Base-by-base conservation (phyloP, 257 asterid species). In the Striga asiatica region DNA sequence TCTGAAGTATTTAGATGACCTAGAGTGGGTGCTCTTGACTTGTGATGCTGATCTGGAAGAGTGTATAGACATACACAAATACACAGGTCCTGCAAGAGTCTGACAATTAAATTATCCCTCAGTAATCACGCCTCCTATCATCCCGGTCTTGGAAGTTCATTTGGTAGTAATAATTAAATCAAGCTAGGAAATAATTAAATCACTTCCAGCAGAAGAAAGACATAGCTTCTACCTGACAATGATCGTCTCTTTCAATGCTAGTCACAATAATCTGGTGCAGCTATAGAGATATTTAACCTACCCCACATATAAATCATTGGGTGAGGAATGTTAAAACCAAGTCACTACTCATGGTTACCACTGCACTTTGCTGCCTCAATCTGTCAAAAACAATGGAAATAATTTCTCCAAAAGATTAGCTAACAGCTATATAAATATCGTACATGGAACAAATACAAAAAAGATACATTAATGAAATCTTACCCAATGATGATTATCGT, bases 11-110 rank as follows among this genome's bases (percentile, higher is more conserved):
- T 68, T 85, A 71, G 95, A 85, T 32, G 95, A 85, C 31, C 54
- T 64, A 0, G 95, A 85, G 38, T 85, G 91, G 93, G 93, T 85
- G 69, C 95, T 85, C 65, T 57, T 85, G 65, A 82, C 93, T 8
- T 85, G 95, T 16, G 88, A 85, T 56, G 95, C 75, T 17, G 96
- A 86, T 75, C 94, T 86, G 43, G 94, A 83, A 71, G 94, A 86
- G 67, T 86, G 92, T 61, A 55, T 68, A 8, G 88, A 83, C 64
- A 81, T 83, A 68, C 88, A 86, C 74, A 81, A 61, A 62, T 41
- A 7, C 8, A n/a, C n/a, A n/a, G n/a, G n/a, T 64, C 76, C 17
- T 70, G 72, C 60, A 67, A 72, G 60, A 75, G 62, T 72, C 74
- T 66, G 52, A 77, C 84, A 16, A 81, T 86, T 39, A 83, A 78